Conservation (phyloP, 2,329 filamentous ascomycete genomes). For the Xylaria sp. region DNA sequence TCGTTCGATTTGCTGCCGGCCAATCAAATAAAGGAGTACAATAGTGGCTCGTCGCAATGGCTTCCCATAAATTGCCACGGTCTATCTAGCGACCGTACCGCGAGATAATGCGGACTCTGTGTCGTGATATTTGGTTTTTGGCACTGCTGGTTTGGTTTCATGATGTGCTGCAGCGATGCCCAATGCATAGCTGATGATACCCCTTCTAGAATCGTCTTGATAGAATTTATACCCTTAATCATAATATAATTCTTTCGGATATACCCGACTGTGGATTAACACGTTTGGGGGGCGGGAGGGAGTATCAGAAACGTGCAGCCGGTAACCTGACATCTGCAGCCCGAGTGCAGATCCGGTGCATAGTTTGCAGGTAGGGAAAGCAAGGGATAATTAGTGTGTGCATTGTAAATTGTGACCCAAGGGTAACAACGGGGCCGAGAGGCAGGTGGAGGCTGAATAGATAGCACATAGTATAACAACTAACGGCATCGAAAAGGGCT, state of each 20-base stretch:
- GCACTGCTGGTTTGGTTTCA: constrained; percentile 19
- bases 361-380: constrained; percentile 7
- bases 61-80: background rate
- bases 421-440: background rate
- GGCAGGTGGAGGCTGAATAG: constrained; percentile 14
- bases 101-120: constrained; percentile 1
- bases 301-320: constrained; percentile 13
- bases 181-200: constrained; percentile 42
- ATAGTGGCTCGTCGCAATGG: background rate
- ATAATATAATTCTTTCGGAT: constrained; percentile 17
- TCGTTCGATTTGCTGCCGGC: constrained; percentile 17
- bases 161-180: constrained; percentile 36
- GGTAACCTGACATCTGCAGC: constrained; percentile 26
- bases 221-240: constrained; percentile 34
- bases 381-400: background rate
- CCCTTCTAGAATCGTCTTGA: constrained; percentile 37
- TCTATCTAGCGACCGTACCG: background rate
- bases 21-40: constrained; percentile 1
- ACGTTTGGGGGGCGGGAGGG: background rate
- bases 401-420: constrained; percentile 11
- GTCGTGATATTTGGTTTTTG: constrained; percentile 8
- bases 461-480: background rate
- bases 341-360: constrained; percentile 24
- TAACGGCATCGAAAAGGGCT: background rate
- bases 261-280: constrained; percentile 15